These are phyloP conservation scores for Rosellinia necatrix DNA, from an alignment of 2,329 filamentous ascomycete genomes.

Conservation along the genomic window DNA sequence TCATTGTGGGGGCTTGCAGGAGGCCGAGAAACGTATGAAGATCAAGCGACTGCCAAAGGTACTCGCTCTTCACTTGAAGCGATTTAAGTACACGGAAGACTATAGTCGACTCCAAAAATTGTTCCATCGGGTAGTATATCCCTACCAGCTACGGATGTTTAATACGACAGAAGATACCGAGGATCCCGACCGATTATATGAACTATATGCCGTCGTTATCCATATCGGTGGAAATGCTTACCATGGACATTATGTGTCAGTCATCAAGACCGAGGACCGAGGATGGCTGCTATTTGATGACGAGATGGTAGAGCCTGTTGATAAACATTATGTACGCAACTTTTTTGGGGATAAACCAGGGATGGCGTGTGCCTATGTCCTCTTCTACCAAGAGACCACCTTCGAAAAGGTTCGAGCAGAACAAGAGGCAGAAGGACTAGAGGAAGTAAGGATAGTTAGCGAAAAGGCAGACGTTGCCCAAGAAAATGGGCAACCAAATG, in stretches of 20 bases:
- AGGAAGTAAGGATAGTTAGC: constrained; percentile 62
- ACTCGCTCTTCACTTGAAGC: constrained; percentile 88
- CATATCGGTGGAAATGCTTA: constrained; percentile 97
- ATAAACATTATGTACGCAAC: constrained; percentile 93
- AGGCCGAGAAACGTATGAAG: constrained; percentile 99
- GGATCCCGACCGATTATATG: constrained; percentile 91
- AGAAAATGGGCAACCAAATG: constrained; percentile 52
- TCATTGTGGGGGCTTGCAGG: constrained; percentile 92
- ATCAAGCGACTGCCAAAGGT: constrained; percentile 93
- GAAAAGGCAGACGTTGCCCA: constrained; percentile 61
- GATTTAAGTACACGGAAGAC: constrained; percentile 98
- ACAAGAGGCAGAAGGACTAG: constrained; percentile 78
- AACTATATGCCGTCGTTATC: constrained; percentile 95
- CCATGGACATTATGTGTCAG: constrained; percentile 96
- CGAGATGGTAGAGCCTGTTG: constrained; percentile 97
- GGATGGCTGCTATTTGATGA: constrained; percentile 98
- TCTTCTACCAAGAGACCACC: constrained; percentile 95
- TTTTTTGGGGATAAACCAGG: constrained; percentile 95
- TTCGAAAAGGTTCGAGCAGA: constrained; percentile 72
- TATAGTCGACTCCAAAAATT: constrained; percentile 92
- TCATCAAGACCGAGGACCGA: constrained; percentile 95
- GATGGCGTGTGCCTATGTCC: constrained; percentile 91
- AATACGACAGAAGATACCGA: constrained; percentile 96
- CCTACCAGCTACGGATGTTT: constrained; percentile 93
- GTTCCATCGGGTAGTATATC: constrained; percentile 95